phyloP scores from a whole-genome alignment of 2,329 filamentous ascomycete genomes.

The Ceratocystis papillata region DNA sequence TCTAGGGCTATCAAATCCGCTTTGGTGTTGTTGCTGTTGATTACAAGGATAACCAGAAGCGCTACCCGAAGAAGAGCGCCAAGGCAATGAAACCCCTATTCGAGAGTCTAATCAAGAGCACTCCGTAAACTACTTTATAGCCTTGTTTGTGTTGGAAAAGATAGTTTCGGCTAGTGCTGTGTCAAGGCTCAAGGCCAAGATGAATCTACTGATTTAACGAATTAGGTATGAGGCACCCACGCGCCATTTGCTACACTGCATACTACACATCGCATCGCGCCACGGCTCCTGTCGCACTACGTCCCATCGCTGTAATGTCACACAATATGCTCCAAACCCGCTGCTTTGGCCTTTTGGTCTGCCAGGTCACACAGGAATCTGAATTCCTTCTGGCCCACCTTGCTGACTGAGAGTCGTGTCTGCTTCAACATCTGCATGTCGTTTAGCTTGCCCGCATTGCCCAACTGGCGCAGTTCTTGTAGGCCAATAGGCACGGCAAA shows the following conservation, averaged over 20 bases:
- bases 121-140: background rate
- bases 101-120: conserved; percentile 56
- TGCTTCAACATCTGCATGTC: conserved; percentile 77
- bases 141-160: background rate
- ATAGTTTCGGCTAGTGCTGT: background rate
- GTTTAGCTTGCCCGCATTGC: conserved; percentile 47
- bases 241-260: too few relatives aligned
- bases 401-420: conserved; percentile 69
- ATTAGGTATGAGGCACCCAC: background rate
- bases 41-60: conserved; percentile 67
- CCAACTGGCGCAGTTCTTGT: conserved; percentile 57
- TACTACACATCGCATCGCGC: background rate
- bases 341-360: conserved; percentile 35
- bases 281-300: background rate
- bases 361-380: conserved; percentile 47
- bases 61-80: conserved; percentile 76
- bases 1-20: conserved; percentile 62
- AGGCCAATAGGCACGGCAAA: conserved; percentile 61
- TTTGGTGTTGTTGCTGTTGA: conserved; percentile 80
- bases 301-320: background rate
- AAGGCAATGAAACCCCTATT: conserved; percentile 60
- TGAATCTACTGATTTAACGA: background rate
- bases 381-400: conserved; percentile 56
- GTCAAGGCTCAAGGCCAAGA: background rate
- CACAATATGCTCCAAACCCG: conserved; percentile 33